These are phyloP conservation scores for Apophysomyces elegans DNA, from an alignment of 371 early-diverging fungal species.

Conservation along the genomic window DNA sequence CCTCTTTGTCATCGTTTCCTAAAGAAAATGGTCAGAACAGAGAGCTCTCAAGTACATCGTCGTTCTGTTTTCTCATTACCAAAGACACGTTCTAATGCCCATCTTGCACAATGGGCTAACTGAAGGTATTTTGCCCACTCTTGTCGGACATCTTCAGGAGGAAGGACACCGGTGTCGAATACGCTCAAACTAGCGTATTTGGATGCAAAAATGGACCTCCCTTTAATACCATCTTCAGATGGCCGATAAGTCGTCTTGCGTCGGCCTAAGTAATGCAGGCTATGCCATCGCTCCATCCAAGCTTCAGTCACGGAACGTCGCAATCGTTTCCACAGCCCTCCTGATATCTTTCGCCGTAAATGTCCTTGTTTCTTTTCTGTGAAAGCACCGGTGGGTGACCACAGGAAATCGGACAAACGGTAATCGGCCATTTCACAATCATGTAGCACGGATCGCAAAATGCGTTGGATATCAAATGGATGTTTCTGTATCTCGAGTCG, in stretches of 20 bases:
- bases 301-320: background rate
- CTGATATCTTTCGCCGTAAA: background rate
- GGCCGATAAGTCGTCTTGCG: background rate
- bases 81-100: constrained; percentile 50
- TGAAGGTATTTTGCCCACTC: constrained; percentile 47
- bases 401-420: constrained; percentile 10
- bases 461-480: constrained; percentile 30
- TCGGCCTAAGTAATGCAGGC: background rate
- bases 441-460: constrained; percentile 27
- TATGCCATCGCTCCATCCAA: background rate
- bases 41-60: no score
- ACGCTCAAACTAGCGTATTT: constrained; percentile 14
- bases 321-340: background rate
- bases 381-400: background rate
- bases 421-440: constrained; percentile 43
- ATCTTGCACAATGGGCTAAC: constrained; percentile 41
- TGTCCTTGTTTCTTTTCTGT: background rate
- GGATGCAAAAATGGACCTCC: background rate
- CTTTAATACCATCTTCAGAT: background rate
- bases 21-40: constrained; percentile 8
- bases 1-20: constrained; percentile 13
- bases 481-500: constrained; percentile 34
- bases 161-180: constrained; percentile 36
- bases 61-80: constrained; percentile 13
- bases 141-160: constrained; percentile 39